Conservation (phyloP, 345 rosid species). For the Eucalyptus regnans region DNA sequence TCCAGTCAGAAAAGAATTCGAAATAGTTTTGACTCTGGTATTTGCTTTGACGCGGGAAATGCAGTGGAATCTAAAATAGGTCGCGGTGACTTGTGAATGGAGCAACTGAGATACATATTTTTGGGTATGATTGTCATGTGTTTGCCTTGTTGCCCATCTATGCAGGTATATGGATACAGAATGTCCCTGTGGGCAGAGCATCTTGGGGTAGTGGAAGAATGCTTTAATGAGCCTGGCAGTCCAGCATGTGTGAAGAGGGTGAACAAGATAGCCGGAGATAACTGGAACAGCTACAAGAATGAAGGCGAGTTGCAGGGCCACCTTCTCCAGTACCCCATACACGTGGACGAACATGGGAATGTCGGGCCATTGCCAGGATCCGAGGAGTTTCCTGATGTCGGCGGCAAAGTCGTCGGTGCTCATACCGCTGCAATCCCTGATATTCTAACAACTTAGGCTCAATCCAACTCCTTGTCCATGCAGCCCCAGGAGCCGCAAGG, state of each 20-base stretch:
- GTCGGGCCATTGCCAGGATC: conserved; percentile 42
- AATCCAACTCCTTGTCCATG: neutral
- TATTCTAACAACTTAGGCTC: conserved; percentile 50
- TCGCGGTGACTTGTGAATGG: neutral
- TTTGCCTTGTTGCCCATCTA: neutral
- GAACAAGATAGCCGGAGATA: conserved; percentile 39
- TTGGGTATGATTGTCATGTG: neutral
- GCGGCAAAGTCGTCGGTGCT: conserved; percentile 70
- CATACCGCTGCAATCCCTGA: conserved; percentile 47
- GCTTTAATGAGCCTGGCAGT: conserved; percentile 39
- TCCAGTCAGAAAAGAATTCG: neutral
- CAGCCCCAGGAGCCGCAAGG: neutral
- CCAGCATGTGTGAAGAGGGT: conserved; percentile 51
- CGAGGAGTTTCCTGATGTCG: conserved; percentile 79
- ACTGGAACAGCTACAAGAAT: conserved; percentile 49
- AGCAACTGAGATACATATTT: neutral
- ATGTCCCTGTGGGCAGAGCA: conserved; percentile 96
- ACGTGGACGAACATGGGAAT: conserved; percentile 44
- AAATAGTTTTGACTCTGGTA: neutral
- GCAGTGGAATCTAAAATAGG: neutral
- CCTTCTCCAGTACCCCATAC: conserved; percentile 72
- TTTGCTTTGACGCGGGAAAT: neutral
- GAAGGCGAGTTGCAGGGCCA: conserved; percentile 53
- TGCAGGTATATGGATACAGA: conserved; percentile 83
- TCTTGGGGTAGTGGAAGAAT: conserved; percentile 31